phyloP scores from a whole-genome alignment of 2,329 filamentous ascomycete species.

The Sporothrix dimorphospora region DNA sequence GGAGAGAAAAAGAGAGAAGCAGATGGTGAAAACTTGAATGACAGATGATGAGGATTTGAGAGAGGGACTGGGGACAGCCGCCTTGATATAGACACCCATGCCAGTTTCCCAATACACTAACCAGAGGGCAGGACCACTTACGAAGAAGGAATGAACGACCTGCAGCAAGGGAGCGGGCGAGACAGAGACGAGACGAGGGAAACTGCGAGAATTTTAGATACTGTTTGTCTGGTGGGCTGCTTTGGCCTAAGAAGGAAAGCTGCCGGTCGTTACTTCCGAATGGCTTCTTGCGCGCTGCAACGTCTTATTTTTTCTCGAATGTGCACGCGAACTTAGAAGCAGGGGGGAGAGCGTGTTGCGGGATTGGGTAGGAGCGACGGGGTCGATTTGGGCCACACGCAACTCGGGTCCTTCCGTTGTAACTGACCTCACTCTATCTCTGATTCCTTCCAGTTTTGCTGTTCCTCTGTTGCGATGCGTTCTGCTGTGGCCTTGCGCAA shows the following conservation, averaged over 20 bases:
- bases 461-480: neutral
- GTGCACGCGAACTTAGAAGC: neutral
- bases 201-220: neutral
- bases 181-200: neutral
- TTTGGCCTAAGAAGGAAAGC: neutral
- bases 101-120: too few relatives aligned
- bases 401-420: neutral
- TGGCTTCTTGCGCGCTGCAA: neutral
- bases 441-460: neutral
- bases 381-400: neutral
- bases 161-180: neutral
- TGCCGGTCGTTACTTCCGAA: slow-evolving; percentile 8
- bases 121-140: neutral
- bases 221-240: neutral
- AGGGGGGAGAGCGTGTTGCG: neutral
- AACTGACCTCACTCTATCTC: neutral
- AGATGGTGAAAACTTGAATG: neutral
- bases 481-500: neutral
- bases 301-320: neutral
- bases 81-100: neutral
- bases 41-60: neutral
- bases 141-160: neutral
- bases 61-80: neutral
- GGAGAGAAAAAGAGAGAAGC: neutral
- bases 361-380: slow-evolving; percentile 4